Base-by-base conservation (phyloP, 2,329 filamentous ascomycete genomes). In the Clarireedia homoeocarpa region DNA sequence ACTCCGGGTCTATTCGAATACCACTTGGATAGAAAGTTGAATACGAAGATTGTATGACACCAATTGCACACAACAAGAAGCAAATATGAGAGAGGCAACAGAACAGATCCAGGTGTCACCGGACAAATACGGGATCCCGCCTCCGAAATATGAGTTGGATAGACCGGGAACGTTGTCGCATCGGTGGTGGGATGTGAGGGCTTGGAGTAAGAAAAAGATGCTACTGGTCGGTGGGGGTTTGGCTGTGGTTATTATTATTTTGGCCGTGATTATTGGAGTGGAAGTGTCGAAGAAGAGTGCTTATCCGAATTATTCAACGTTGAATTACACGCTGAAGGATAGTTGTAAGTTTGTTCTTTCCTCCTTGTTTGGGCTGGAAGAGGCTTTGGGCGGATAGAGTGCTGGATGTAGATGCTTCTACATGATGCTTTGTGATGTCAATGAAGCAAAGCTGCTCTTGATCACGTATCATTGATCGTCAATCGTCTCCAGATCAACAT, bases 161-260 rank as follows among this genome's bases (percentile, higher is more conserved):
- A 30, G 47, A n/a, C 54, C 60, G 3, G 59, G 55, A 48, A 58
- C 58, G 5, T 51, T 59, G 24, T 40, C 51, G 10, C 61, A 59
- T 14, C 51, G 49, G 17, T 71, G 70, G 71, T 81, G 75, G 67
- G 73, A 82, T 59, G 75, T 77, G 0, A 72, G 72, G 50, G 72
- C 72, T 48, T 85, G 82, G 82, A 70, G 75, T 42, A 76, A 77
- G 65, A 76, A 74, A 57, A 73, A 71, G 10, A 84, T 77, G 76
- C 65, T 74, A 23, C 69, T 73, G 36, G 64, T 78, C 5, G 73
- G 61, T 3, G 65, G 71, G 1, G 60, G 72, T 1, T 55, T 56
- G 7, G 7, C 69, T 23, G 59, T 69, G 24, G 59, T 75, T 36
- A 61, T 77, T 7, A 65, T 84, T 14, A 63, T 80, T 42, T 70